These are phyloP conservation scores for Paspalum notatum DNA, from an alignment of 176 grass and related monocot species.

Conservation along the genomic window DNA sequence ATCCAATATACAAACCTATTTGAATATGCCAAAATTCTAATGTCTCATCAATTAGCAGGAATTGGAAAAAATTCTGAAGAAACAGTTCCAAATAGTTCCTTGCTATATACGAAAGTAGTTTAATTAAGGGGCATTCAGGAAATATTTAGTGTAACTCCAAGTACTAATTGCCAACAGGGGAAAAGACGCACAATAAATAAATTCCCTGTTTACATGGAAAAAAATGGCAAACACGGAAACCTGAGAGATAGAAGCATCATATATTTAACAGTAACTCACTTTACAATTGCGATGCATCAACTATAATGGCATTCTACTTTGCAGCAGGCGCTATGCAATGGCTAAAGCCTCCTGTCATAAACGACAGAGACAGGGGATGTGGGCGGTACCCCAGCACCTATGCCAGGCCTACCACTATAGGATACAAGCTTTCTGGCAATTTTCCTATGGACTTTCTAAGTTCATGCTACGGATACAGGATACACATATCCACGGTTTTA, in stretches of 20 bases:
- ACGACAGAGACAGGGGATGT: background rate
- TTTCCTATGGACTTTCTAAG: background rate
- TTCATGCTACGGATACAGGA: background rate
- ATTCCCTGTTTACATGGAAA: slow-evolving; percentile 3
- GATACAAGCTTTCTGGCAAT: background rate
- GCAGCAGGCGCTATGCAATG: background rate
- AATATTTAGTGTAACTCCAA: slow-evolving; percentile 17
- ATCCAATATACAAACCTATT: background rate
- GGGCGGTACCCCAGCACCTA: background rate
- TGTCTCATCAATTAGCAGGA: background rate
- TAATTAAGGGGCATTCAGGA: background rate
- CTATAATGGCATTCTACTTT: background rate
- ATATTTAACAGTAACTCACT: background rate
- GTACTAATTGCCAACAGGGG: slow-evolving; percentile 27
- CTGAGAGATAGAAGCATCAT: background rate
- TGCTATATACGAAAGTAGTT: slow-evolving; percentile 4
- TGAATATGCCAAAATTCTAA: slow-evolving; percentile 11
- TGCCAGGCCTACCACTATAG: background rate
- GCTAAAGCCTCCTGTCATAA: slow-evolving; percentile 7
- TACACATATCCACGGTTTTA: slow-evolving; percentile 4
- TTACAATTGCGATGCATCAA: slow-evolving; percentile 7
- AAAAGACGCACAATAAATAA: slow-evolving; percentile 12
- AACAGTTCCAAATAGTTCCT: background rate
- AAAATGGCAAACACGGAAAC: slow-evolving; percentile 16
- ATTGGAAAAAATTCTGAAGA: background rate